Base-by-base conservation (phyloP, 176 grass and related monocot genomes). In the Carex parvula region DNA sequence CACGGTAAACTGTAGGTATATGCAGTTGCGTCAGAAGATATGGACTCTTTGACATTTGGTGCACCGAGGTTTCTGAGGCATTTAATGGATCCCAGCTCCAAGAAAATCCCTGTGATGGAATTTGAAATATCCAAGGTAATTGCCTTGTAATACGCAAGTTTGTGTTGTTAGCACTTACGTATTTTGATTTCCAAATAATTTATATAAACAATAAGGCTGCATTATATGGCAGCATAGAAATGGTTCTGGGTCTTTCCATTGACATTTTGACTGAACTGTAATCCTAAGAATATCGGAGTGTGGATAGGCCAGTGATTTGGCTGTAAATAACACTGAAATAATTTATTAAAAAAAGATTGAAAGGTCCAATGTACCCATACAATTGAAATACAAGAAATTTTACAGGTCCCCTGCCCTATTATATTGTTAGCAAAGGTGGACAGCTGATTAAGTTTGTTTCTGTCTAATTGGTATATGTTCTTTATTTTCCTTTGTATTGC, bases 71-170 rank as follows among this genome's bases (percentile, higher is more conserved):
- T 91, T 85, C 86, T 91, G 32, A 86, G 89, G 26, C 89, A 91
- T 37, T 85, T 91, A 50, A 91, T 91, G 89, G 89, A 88, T 91
- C 85, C 89, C 14, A 91, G 83, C 78, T 91, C 86, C 11, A 91
- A 91, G 72, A 91, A 91, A 83, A 85, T 91, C 66, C 89, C 89
- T 79, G 89, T 91, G 30, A 88, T 91, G 89, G 89, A 90, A 87
- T 90, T 87, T 87, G 88, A 90, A 90, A 72, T 90, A 79, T 58
- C 88, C 61, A 90, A 90, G 81, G 88, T 83, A 30, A 53, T 78
- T 26, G 72, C 22, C 21, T 56, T 82, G n/a, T 82, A 33, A 1
- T 52, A n/a, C 24, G 41, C 2, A 33, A 82, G 12, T 66, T 42
- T 8, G 18, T 1, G 6, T 16, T 67, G 17, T 18, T 50, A 73